Evolutionary conservation across 208 protist species (phyloP), one percentile per base, ranked within the genome.

Genomic region (Leishmania martiniquensis): DNA sequence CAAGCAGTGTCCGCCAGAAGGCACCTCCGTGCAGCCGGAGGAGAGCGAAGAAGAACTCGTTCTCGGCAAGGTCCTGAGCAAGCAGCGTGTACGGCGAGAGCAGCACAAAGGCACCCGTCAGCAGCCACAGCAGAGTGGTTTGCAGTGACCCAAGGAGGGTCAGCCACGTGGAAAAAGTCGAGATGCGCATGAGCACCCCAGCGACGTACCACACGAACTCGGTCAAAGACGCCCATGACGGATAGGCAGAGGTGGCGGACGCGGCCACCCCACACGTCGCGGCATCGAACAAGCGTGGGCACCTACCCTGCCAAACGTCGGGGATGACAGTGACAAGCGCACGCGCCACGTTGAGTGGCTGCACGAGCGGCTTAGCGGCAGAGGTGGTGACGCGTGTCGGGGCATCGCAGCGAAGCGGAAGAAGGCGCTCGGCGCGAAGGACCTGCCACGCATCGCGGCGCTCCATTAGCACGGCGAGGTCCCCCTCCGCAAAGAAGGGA

Each of bases 311-410:
- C 78, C 47, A 73, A 4, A 82, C 78, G 29, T 77, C 72, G 10
- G 70, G 65, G 4, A 60, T 51, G 63, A 60, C 72, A 29, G 59
- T 42, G 65, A 82, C 5, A 42, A 82, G 72, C 5, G 78, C 78
- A 4, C 78, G 78, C 13, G 52, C 54, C 4, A 82, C 72, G 65
- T 82, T 82, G 52, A 82, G 72, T 7, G 78, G 78, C 78, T 82
- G 72, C 10, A 75, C 22, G 57, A 81, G 20, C 12, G 49, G 71
- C 39, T 49, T 51, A 22, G 10, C 22, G 17, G 63, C 20, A 15
- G 37, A 42, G 25, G 52, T 37, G 51, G 65, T 4, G 0, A 0
- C 2, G 52, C 49, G 15, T 25, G 62, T 39, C 20, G 70, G n/a
- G 52, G 12, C 45, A 25, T 51, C 34, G 42, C 78, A 82, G 39